Conservation (phyloP, 495 filamentous ascomycete genomes). For the Xylaria acuta region DNA sequence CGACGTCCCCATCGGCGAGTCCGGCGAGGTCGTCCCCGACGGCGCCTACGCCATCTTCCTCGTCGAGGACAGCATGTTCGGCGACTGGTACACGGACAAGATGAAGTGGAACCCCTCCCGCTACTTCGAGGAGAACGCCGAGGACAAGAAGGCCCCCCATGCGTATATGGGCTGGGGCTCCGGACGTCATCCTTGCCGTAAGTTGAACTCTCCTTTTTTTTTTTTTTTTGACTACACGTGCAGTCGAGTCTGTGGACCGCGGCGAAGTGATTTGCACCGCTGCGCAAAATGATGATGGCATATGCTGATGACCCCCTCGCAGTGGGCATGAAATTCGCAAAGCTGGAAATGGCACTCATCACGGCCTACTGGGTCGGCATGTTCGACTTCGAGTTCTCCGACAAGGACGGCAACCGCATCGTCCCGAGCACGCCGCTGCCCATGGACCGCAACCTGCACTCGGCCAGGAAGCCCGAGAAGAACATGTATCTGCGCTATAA, state of each 20-base stretch:
- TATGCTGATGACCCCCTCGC: not conserved
- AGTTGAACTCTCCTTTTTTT: not conserved
- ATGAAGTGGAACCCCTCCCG: constrained; percentile 51
- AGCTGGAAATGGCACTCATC: constrained; percentile 55
- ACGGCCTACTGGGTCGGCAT: constrained; percentile 48
- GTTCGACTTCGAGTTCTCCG: constrained; percentile 41
- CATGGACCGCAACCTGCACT: constrained; percentile 28
- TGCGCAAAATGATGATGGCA: not conserved
- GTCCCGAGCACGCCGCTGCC: constrained; percentile 2
- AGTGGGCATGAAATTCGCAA: constrained; percentile 52
- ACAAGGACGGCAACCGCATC: constrained; percentile 31
- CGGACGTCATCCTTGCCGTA: constrained; percentile 52
- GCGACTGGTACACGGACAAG: constrained; percentile 52
- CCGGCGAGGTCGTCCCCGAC: constrained; percentile 51
- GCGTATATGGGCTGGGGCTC: constrained; percentile 54
- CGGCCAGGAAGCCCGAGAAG: constrained; percentile 28
- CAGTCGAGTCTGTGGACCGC: not conserved
- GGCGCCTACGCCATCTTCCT: constrained; percentile 47
- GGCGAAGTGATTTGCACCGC: not conserved
- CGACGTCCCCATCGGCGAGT: constrained; percentile 44
- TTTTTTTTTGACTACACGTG: not conserved
- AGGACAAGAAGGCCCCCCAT: constrained; percentile 50
- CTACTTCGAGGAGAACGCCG: constrained; percentile 48
- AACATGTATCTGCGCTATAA: constrained; percentile 35
- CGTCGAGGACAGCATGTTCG: constrained; percentile 46